phyloP scores from a whole-genome alignment of 2,329 filamentous ascomycete species.

The Aspergillus oerlinghausenensis region DNA sequence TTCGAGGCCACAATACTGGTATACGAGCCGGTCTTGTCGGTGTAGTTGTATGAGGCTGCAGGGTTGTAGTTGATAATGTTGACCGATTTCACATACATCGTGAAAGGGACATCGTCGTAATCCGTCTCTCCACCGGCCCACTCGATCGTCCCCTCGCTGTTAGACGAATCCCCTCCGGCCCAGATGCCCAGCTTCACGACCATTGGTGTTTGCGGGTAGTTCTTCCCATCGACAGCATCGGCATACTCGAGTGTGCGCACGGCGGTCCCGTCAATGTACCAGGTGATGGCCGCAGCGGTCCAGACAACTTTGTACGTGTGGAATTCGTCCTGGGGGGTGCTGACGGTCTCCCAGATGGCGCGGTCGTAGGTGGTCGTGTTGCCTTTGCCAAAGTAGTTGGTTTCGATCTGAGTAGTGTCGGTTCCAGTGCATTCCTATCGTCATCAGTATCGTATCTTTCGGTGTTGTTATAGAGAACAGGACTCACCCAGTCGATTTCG shows the following conservation, averaged over 20 bases:
- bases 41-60: conserved; percentile 60
- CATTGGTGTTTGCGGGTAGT: conserved; percentile 71
- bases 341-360: conserved; percentile 67
- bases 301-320: conserved; percentile 56
- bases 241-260: conserved; percentile 59
- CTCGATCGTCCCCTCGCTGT: conserved; percentile 49
- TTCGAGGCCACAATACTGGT: too few relatives aligned
- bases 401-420: conserved; percentile 51
- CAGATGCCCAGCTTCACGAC: conserved; percentile 65
- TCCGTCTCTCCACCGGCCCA: conserved; percentile 69
- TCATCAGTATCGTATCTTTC: conserved; percentile 31
- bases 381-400: conserved; percentile 96
- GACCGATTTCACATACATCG: conserved; percentile 66
- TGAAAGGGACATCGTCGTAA: conserved; percentile 62
- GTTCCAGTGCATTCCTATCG: conserved; percentile 34
- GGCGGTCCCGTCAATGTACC: conserved; percentile 58
- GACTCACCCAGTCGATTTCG: conserved; percentile 95
- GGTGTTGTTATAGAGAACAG: conserved; percentile 58
- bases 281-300: conserved; percentile 59
- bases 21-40: conserved; percentile 41
- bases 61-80: conserved; percentile 55
- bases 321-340: conserved; percentile 50
- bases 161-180: conserved; percentile 55
- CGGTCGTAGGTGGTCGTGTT: conserved; percentile 74
- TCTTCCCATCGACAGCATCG: conserved; percentile 54